Percentiles rank a stretch among this genome's conserved stretches.
These are phyloP conservation scores for Solanum tarapatanum DNA, from an alignment of 257 asterid species.

Conservation along the genomic window DNA sequence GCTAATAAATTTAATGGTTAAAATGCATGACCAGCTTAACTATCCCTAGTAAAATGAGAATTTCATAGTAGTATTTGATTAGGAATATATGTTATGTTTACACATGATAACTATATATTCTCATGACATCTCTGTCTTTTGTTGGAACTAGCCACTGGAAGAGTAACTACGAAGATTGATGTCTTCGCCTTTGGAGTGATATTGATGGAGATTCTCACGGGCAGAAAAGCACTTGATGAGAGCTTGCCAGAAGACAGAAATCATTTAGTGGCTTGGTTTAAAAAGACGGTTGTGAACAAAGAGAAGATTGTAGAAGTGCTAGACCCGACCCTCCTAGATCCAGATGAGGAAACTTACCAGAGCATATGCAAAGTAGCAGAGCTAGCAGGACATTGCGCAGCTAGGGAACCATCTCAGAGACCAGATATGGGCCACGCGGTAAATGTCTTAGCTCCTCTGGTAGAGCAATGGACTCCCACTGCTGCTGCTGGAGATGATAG, in stretches of 20 bases:
- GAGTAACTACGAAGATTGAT: constrained; percentile 75
- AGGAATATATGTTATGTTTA: neutral
- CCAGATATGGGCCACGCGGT: constrained; percentile 84
- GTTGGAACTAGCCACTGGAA: constrained; percentile 59
- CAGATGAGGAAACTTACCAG: constrained; percentile 39
- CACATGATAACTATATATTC: neutral
- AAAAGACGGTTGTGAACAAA: constrained; percentile 29
- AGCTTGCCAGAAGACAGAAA: constrained; percentile 46
- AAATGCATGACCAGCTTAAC: neutral
- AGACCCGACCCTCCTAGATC: constrained; percentile 38
- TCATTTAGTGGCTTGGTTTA: constrained; percentile 71
- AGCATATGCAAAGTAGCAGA: constrained; percentile 51
- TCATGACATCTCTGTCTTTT: neutral
- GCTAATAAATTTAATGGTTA: neutral
- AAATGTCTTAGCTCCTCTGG: constrained; percentile 47
- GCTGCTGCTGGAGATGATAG: constrained; percentile 13
- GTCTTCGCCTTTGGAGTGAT: constrained; percentile 83
- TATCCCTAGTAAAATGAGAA: neutral
- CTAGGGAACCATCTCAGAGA: constrained; percentile 52
- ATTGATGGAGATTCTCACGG: constrained; percentile 74
- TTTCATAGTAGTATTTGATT: neutral
- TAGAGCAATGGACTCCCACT: constrained; percentile 69
- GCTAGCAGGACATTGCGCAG: constrained; percentile 75
- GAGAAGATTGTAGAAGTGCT: constrained; percentile 24
- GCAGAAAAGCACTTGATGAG: constrained; percentile 62